Evolutionary conservation across 2,329 filamentous ascomycete genomes (phyloP), one percentile per base, ranked within the genome.

Genomic region (Botrytis tulipae): DNA sequence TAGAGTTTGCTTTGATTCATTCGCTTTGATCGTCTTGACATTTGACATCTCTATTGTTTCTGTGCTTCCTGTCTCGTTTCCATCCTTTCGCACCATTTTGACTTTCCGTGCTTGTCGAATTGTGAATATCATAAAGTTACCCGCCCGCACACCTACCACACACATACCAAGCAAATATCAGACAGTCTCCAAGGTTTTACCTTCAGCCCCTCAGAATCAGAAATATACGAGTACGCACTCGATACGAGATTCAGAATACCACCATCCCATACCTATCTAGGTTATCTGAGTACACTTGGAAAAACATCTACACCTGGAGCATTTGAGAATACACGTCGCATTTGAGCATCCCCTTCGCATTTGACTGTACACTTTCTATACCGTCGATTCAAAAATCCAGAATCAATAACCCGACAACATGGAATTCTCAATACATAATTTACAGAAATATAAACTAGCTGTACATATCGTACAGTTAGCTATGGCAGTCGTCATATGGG

Each of bases 381-480:
- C 35, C 48, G n/a, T 44, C 67, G 22, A 60, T 54, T 29, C 8
- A 22, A 48, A 48, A 48, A 22, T 46, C 42, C 42, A 20, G 14
- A 37, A 40, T 66, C 51, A 29, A 29, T 25, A 57, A 16, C 22
- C 29, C 65, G 10, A 22, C 51, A 78, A 76, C 67, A 75, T 81
- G 73, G 80, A 80, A 70, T 80, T 81, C 74, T 75, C 76, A 37
- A 75, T 77, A 40, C 78, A 81, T 70, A 79, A 80, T 60, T 60
- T 81, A 46, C 80, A 80, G 71, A 78, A 78, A 62, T 77, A 79
- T 29, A 91, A 91, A 82, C 82, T 91, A 74, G 85, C 84, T 71
- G 80, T 90, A 60, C 90, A 91, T 82, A 82, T 84, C 70, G 80
- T 83, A 73, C 89, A 91, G 82, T 84, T 87, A 74, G 76, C 88